Conservation (phyloP, 306 rosid genomes). For the Glycine soja region DNA sequence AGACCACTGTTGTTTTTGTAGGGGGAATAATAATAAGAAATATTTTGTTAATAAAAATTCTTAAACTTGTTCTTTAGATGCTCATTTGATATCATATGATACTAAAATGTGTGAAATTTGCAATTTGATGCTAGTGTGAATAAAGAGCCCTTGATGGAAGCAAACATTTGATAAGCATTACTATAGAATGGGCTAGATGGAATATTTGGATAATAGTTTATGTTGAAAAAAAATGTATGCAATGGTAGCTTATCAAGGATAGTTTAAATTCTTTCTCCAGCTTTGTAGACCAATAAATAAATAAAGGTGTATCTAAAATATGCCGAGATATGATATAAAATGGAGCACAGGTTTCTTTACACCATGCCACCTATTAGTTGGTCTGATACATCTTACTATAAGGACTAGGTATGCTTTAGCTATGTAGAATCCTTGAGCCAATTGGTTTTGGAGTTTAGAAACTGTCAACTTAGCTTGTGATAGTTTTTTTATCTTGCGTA, state of each 20-base stretch:
- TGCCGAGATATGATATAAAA: no score
- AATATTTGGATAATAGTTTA: constrained; percentile 14
- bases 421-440: no score
- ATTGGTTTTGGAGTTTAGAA: no score
- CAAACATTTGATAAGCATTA: constrained; percentile 7
- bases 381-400: no score
- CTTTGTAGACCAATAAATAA: no score
- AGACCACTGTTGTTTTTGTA: constrained; percentile 39
- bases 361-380: no score
- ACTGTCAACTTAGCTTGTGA: no score
- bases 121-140: constrained; percentile 28
- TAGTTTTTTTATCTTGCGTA: no score
- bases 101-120: constrained; percentile 19
- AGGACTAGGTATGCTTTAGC: no score
- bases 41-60: neutral
- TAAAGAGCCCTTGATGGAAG: constrained; percentile 19
- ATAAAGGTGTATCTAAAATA: no score
- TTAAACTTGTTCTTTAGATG: constrained; percentile 21
- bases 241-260: constrained; percentile 26
- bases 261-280: constrained; percentile 29
- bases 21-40: constrained; percentile 29
- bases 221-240: neutral
- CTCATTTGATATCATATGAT: constrained; percentile 25
- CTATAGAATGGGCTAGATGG: neutral
- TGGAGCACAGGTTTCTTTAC: no score